phyloP scores from a whole-genome alignment of 768 basidiomycete genomes.

The Panellus pusillus region DNA sequence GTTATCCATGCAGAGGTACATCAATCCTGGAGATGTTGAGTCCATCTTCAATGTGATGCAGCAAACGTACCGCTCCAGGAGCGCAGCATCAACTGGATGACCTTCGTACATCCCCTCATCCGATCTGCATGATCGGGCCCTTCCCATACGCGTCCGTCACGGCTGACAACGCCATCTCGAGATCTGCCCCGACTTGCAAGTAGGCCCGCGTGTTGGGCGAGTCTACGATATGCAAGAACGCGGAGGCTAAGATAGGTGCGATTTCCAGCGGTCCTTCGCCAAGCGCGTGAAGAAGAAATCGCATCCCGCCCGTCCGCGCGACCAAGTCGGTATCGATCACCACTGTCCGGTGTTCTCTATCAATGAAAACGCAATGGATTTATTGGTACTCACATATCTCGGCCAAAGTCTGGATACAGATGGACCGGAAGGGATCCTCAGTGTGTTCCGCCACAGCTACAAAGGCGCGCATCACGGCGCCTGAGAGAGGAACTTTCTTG shows the following conservation, averaged over 20 bases:
- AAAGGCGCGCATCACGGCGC: constrained; percentile 82
- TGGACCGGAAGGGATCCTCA: constrained; percentile 84
- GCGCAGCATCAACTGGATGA: constrained; percentile 80
- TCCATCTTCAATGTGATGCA: neutral
- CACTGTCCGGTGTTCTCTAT: constrained; percentile 44
- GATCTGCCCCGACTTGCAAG: constrained; percentile 77
- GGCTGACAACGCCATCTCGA: constrained; percentile 89
- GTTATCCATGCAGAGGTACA: constrained; percentile 92
- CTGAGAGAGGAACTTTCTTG: constrained; percentile 61
- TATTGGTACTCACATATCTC: constrained; percentile 72
- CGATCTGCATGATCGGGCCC: constrained; percentile 75
- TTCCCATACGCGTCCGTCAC: constrained; percentile 94
- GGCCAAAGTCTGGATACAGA: constrained; percentile 83
- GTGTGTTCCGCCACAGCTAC: constrained; percentile 90
- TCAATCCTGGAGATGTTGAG: constrained; percentile 54
- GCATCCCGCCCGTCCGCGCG: constrained; percentile 77
- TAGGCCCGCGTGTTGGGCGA: constrained; percentile 79
- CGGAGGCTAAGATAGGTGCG: constrained; percentile 71
- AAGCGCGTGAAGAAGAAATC: constrained; percentile 81
- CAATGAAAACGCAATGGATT: neutral
- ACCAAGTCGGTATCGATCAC: constrained; percentile 86
- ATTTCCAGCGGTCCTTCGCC: constrained; percentile 90
- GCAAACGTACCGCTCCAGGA: constrained; percentile 85
- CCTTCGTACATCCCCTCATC: constrained; percentile 73
- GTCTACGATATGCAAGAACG: constrained; percentile 84